phyloP scores from a whole-genome alignment of 495 filamentous ascomycete species.

The Saxophila tyrrhenica region DNA sequence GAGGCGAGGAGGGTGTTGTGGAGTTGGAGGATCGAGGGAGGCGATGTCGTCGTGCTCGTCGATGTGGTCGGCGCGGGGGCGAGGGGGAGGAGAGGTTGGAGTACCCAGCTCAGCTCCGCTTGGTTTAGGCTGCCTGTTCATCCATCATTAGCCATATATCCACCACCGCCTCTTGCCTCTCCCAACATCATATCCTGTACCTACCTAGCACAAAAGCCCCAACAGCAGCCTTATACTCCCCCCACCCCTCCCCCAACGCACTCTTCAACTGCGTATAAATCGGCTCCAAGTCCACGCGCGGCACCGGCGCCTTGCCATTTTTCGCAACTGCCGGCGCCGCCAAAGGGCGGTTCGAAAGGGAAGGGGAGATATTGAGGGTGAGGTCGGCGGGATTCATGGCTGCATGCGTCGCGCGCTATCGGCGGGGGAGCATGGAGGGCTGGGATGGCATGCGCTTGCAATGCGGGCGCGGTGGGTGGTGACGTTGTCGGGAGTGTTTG shows the following conservation, averaged over 20 bases:
- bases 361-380: conserved; percentile 13
- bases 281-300: conserved; percentile 81
- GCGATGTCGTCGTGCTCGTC: conserved; percentile 20
- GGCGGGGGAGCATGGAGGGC: not conserved
- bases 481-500: not conserved
- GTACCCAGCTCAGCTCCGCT: conserved; percentile 64
- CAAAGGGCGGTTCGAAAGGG: conserved; percentile 20
- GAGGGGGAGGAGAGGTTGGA: conserved; percentile 56
- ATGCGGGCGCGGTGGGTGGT: not conserved
- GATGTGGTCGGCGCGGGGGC: conserved; percentile 14
- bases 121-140: conserved; percentile 67
- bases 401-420: conserved; percentile 1
- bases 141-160: conserved; percentile 6
- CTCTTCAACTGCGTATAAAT: conserved; percentile 77
- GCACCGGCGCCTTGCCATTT: conserved; percentile 29
- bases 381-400: conserved; percentile 22
- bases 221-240: conserved; percentile 72
- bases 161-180: not conserved
- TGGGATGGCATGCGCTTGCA: not conserved
- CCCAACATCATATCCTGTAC: conserved; percentile 6
- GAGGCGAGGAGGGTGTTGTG: conserved; percentile 85
- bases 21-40: conserved; percentile 63
- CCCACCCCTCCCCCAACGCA: conserved; percentile 76
- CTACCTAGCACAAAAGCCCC: conserved; percentile 70
- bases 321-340: conserved; percentile 8